Conservation (phyloP, 1,284 basidiomycete species). For the Ganoderma sinense region DNA sequence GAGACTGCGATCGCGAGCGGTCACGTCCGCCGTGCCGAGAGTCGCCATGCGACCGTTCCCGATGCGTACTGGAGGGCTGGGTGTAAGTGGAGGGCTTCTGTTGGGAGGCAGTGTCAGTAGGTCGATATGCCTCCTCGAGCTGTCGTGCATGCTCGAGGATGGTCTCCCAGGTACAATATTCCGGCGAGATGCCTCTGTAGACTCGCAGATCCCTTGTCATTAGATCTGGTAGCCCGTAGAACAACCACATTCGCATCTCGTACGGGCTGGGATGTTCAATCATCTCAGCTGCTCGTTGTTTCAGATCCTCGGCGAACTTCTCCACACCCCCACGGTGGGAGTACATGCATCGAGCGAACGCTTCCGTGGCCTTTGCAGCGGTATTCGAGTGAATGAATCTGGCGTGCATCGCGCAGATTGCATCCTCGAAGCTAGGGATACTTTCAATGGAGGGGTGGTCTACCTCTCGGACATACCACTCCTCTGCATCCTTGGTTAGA, state of each 20-base stretch:
- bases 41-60: background rate
- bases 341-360: constrained; percentile 3
- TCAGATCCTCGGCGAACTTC: background rate
- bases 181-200: background rate
- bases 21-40: too few relatives aligned
- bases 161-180: background rate
- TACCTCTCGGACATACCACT: constrained; percentile 2
- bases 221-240: background rate
- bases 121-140: constrained; percentile 2
- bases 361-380: constrained; percentile 3
- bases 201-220: background rate
- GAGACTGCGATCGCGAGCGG: too few relatives aligned
- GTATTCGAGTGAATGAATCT: constrained; percentile 14
- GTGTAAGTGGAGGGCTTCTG: background rate
- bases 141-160: constrained; percentile 11
- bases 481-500: background rate
- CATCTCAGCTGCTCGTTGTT: background rate
- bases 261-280: constrained; percentile 7
- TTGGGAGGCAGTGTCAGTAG: background rate
- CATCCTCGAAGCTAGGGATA: constrained; percentile 3
- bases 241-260: background rate
- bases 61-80: background rate
- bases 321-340: background rate
- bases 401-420: constrained; percentile 11
- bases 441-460: background rate